Percentiles rank a stretch among this genome's conserved stretches.
These are phyloP conservation scores for Cladosporium colombiae DNA, from an alignment of 2,329 filamentous ascomycete genomes.

Conservation along the genomic window DNA sequence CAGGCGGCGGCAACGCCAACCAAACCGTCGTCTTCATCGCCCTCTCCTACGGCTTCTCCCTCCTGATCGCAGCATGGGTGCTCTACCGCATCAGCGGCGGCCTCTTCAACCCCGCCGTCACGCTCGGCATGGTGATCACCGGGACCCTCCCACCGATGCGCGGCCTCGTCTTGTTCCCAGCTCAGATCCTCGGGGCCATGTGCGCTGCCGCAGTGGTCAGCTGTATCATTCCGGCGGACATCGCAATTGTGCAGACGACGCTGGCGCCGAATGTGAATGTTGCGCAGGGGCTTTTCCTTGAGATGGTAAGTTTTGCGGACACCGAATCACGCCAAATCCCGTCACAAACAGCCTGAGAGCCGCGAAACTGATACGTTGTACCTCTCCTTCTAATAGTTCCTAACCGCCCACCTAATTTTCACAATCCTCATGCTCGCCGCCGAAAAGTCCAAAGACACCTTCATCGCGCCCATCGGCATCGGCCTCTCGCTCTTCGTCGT, in stretches of 20 bases:
- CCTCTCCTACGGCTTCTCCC: slow-evolving; percentile 35
- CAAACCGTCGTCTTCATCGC: slow-evolving; percentile 35
- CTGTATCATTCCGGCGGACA: slow-evolving; percentile 35
- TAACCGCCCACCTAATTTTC: slow-evolving; percentile 44
- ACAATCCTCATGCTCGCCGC: slow-evolving; percentile 45
- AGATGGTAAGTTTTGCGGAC: too few relatives aligned
- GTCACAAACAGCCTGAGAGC: too few relatives aligned
- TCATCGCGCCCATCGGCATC: slow-evolving; percentile 50
- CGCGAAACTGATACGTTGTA: too few relatives aligned
- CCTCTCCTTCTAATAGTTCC: too few relatives aligned
- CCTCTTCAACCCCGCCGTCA: slow-evolving; percentile 37
- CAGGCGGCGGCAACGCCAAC: slow-evolving; percentile 26
- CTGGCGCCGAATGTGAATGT: slow-evolving; percentile 32
- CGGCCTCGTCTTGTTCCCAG: slow-evolving; percentile 33
- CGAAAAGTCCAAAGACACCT: slow-evolving; percentile 47
- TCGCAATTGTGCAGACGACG: slow-evolving; percentile 39
- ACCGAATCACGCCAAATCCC: too few relatives aligned
- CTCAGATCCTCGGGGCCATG: slow-evolving; percentile 36
- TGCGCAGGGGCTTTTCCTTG: slow-evolving; percentile 41
- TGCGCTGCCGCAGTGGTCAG: slow-evolving; percentile 34
- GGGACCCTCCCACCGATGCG: slow-evolving; percentile 31
- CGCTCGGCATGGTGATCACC: slow-evolving; percentile 34
- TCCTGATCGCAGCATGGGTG: slow-evolving; percentile 35
- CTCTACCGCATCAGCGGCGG: slow-evolving; percentile 36
- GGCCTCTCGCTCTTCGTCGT: slow-evolving; percentile 57